Conservation (phyloP, 768 basidiomycete species). For the Leccinum arenicola region DNA sequence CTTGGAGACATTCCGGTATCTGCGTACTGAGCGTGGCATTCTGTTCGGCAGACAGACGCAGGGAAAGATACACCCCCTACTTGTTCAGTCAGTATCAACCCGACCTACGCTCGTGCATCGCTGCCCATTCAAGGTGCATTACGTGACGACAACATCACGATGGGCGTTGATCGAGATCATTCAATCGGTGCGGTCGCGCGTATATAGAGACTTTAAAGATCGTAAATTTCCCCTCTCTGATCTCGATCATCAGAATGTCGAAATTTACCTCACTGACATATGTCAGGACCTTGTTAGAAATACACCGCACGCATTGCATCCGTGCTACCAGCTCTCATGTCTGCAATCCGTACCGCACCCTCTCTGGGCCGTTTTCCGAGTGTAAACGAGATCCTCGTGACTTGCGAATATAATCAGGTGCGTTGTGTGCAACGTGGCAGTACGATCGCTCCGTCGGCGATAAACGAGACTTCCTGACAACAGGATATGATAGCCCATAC, state of each 20-base stretch:
- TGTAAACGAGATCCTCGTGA: conserved; percentile 65
- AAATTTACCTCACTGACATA: not conserved
- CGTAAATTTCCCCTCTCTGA: conserved; percentile 39
- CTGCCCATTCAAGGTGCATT: conserved; percentile 65
- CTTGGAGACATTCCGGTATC: too few species aligned
- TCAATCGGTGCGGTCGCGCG: not conserved
- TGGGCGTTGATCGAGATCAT: not conserved
- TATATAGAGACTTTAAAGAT: conserved; percentile 90
- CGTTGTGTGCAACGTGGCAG: too few species aligned
- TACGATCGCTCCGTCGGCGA: not conserved
- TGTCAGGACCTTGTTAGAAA: conserved; percentile 43
- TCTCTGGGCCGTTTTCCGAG: conserved; percentile 64
- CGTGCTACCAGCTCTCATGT: conserved; percentile 78
- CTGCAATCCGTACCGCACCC: conserved; percentile 79
- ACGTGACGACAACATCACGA: not conserved
- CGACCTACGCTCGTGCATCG: too few species aligned
- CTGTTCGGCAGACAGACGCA: too few species aligned
- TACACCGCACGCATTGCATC: conserved; percentile 76
- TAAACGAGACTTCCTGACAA: not conserved
- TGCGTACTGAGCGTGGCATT: too few species aligned
- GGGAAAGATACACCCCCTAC: too few species aligned
- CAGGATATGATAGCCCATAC: conserved; percentile 48
- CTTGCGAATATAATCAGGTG: conserved; percentile 77
- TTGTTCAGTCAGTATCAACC: too few species aligned
- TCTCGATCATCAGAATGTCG: not conserved